These are phyloP conservation scores for Aspergillus sp. DNA, from an alignment of 2,329 filamentous ascomycete genomes.

Conservation along the genomic window DNA sequence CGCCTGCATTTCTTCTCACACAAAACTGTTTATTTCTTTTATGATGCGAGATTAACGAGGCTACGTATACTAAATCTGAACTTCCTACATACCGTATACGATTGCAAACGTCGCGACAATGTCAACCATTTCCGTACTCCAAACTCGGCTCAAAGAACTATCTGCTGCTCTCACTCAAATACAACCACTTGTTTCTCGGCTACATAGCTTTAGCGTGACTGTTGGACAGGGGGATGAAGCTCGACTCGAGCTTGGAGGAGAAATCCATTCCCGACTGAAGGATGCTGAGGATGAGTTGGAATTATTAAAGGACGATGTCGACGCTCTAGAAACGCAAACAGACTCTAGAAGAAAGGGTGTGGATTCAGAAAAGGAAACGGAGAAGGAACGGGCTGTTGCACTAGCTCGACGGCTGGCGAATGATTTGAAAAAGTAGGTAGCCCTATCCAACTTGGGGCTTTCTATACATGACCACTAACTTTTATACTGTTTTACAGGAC, in stretches of 20 bases:
- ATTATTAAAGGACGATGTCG: constrained; percentile 72
- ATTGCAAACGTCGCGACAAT: constrained; percentile 23
- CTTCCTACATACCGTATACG: background rate
- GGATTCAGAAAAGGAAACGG: constrained; percentile 57
- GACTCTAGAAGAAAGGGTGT: constrained; percentile 33
- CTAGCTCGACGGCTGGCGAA: constrained; percentile 65
- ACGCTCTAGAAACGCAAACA: constrained; percentile 60
- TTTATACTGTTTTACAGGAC: constrained; percentile 40
- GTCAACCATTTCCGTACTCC: constrained; percentile 42
- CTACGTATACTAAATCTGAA: no score
- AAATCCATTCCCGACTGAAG: constrained; percentile 76
- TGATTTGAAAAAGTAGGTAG: constrained; percentile 67
- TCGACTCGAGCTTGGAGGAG: constrained; percentile 71
- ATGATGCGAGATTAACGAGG: background rate
- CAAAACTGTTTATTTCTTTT: background rate
- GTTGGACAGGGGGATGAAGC: constrained; percentile 64
- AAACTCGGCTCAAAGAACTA: constrained; percentile 52
- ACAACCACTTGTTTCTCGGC: constrained; percentile 55
- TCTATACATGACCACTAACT: constrained; percentile 9
- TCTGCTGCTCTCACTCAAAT: constrained; percentile 55
- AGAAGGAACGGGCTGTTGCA: constrained; percentile 65
- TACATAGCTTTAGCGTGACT: constrained; percentile 62
- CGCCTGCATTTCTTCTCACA: background rate
- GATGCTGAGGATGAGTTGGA: constrained; percentile 83
- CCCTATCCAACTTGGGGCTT: background rate